Conservation (phyloP, 768 basidiomycete species). For the Brasilioporus rufonigricans region DNA sequence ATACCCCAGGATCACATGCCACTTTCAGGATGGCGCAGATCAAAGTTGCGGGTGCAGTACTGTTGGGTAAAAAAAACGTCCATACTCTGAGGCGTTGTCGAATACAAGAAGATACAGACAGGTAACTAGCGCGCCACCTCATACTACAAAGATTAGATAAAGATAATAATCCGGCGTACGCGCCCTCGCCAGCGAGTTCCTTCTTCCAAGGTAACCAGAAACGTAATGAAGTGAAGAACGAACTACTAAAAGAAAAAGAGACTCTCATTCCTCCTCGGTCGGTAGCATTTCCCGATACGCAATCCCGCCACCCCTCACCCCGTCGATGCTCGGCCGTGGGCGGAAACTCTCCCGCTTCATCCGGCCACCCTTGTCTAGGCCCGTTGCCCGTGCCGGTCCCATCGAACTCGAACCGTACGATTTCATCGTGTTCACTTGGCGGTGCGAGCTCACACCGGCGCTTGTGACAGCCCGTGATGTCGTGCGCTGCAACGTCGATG, state of each 20-base stretch:
- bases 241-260: not conserved
- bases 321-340: constrained; percentile 73
- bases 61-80: not conserved
- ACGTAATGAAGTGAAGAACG: not conserved
- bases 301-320: constrained; percentile 9
- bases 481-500: constrained; percentile 32
- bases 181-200: constrained; percentile 24
- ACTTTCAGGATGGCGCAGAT: constrained; percentile 11
- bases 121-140: not conserved
- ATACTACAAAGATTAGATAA: constrained; percentile 21
- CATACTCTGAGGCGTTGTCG: not conserved
- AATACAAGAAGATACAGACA: constrained; percentile 7
- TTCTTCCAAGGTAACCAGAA: not conserved
- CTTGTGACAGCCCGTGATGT: constrained; percentile 20
- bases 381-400: constrained; percentile 12
- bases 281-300: constrained; percentile 26
- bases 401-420: constrained; percentile 12
- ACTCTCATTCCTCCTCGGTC: constrained; percentile 25
- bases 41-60: constrained; percentile 2
- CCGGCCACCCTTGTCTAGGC: constrained; percentile 46
- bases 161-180: constrained; percentile 17
- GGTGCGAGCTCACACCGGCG: constrained; percentile 8
- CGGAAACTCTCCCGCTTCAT: constrained; percentile 78
- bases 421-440: constrained; percentile 11
- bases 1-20: not conserved